A percentile compares a stretch with the other conserved stretches of the same genome.
Evolutionary conservation across 1,284 basidiomycete species (phyloP).

Genomic region (Athelia sp.): DNA sequence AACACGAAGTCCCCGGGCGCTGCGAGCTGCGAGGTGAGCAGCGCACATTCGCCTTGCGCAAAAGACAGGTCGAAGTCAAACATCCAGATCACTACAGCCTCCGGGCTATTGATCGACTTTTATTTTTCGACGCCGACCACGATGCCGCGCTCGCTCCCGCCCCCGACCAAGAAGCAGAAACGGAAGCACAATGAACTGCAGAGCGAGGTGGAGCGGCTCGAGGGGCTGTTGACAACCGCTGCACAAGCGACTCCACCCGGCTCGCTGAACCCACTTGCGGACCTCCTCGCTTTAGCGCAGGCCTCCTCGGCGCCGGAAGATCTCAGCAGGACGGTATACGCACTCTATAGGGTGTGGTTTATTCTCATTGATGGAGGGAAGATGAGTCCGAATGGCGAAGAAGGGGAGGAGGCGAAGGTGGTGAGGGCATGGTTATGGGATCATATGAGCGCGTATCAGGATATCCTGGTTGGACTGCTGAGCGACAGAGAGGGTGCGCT

Average conservation of each 20-base stretch:
- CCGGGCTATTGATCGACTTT: too few species aligned
- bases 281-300: slow-evolving; percentile 61
- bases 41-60: background rate
- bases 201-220: slow-evolving; percentile 39
- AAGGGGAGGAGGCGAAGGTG: slow-evolving; percentile 49
- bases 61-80: too few species aligned
- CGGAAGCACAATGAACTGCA: slow-evolving; percentile 23
- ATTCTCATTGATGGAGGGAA: slow-evolving; percentile 56
- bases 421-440: slow-evolving; percentile 78
- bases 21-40: background rate
- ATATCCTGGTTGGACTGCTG: slow-evolving; percentile 63
- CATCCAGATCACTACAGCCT: too few species aligned
- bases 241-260: slow-evolving; percentile 35
- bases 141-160: slow-evolving; percentile 44
- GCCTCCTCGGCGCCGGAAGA: slow-evolving; percentile 42
- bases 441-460: slow-evolving; percentile 60
- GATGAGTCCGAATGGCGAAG: slow-evolving; percentile 35
- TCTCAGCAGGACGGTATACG: slow-evolving; percentile 76
- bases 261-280: slow-evolving; percentile 77
- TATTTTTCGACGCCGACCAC: background rate
- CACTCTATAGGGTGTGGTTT: slow-evolving; percentile 79
- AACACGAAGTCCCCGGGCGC: background rate
- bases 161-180: slow-evolving; percentile 53
- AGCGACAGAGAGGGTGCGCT: slow-evolving; percentile 67
- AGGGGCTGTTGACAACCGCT: slow-evolving; percentile 46